Conservation (phyloP, 2,329 filamentous ascomycete genomes). For the Exophiala dermatitidis region DNA sequence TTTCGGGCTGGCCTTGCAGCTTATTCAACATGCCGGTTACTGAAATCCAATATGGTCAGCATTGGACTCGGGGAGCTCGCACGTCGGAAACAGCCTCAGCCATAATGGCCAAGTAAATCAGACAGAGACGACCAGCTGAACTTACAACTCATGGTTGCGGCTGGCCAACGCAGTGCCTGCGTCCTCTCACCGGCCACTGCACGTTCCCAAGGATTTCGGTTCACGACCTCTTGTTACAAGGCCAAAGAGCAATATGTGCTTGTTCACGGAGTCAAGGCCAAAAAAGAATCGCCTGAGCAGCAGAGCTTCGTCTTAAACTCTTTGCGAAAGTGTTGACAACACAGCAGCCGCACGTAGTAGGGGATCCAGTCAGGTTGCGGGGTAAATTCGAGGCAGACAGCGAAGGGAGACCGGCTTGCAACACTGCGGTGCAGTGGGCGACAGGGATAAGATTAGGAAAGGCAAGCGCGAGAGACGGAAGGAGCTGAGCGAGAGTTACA, state of each 20-base stretch:
- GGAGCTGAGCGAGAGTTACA: background rate
- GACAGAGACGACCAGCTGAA: background rate
- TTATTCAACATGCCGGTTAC: conserved; percentile 89
- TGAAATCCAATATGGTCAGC: conserved; percentile 35
- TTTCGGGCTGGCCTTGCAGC: conserved; percentile 92
- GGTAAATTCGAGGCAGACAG: conserved; percentile 10
- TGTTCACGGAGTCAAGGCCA: background rate
- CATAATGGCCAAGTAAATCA: background rate
- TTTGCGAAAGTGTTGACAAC: background rate
- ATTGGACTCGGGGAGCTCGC: background rate
- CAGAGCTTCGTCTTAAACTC: background rate
- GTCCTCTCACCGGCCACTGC: background rate
- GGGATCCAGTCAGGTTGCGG: conserved; percentile 7
- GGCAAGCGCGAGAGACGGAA: background rate
- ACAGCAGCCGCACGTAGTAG: conserved; percentile 4
- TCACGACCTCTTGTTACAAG: too few relatives aligned
- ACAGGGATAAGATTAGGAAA: background rate
- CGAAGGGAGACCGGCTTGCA: background rate
- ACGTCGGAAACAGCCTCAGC: background rate
- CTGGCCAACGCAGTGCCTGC: conserved; percentile 11
- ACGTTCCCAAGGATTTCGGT: too few relatives aligned
- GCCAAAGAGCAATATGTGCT: background rate
- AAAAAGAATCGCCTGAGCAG: background rate
- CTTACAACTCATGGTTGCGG: conserved; percentile 24
- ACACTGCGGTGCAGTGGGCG: background rate